Conservation (phyloP, 441 rosid genomes). For the Capsella rubella region DNA sequence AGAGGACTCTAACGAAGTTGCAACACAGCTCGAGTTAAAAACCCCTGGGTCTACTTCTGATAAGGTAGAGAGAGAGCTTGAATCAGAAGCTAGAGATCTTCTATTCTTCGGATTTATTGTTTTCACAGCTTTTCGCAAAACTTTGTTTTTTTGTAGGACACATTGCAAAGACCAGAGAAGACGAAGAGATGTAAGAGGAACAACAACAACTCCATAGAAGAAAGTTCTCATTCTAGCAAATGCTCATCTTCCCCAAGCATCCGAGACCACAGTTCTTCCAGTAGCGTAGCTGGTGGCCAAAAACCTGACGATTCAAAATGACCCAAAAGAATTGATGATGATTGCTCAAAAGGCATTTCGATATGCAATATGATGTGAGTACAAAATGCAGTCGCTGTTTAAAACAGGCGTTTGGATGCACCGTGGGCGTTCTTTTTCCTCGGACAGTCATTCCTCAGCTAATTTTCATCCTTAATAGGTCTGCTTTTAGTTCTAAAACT, state of each 20-base stretch:
- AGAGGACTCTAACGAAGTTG: constrained; percentile 65
- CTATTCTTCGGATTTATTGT: neutral
- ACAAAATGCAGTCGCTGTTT: constrained; percentile 14
- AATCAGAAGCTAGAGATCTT: constrained; percentile 1
- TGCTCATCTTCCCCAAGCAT: constrained; percentile 74
- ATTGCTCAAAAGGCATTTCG: neutral
- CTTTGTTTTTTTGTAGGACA: constrained; percentile 56
- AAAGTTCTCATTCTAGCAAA: constrained; percentile 65
- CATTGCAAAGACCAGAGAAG: constrained; percentile 55
- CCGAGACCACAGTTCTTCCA: constrained; percentile 75
- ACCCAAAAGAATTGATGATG: neutral
- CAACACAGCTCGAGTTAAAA: constrained; percentile 83
- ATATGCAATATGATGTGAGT: constrained; percentile 5
- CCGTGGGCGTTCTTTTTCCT: neutral
- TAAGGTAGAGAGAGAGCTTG: constrained; percentile 54
- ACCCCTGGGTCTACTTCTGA: constrained; percentile 77
- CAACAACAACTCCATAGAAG: constrained; percentile 53
- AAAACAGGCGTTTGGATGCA: constrained; percentile 24
- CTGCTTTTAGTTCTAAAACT: constrained; percentile 7
- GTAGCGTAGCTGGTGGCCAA: constrained; percentile 64
- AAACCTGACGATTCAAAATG: constrained; percentile 54
- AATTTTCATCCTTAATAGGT: neutral
- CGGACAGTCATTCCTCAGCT: neutral
- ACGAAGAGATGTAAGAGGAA: constrained; percentile 51
- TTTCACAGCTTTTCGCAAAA: neutral